Conservation (phyloP, 169 alveolate genomes). For the Plasmodium coatneyi region DNA sequence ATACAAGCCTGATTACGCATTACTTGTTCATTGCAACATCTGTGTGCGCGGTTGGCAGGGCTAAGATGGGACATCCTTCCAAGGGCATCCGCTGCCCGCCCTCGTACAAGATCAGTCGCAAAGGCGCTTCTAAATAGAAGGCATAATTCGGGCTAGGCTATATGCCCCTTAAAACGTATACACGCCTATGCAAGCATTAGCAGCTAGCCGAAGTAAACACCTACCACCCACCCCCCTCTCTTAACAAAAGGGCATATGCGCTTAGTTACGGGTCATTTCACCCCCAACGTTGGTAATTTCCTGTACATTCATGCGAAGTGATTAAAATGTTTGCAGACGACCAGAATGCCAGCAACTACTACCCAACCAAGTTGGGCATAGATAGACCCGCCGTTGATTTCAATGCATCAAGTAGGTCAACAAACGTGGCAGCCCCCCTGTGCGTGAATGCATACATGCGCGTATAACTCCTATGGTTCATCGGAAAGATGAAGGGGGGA, state of each 20-base stretch:
- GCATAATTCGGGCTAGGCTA: neutral
- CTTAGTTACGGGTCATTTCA: neutral
- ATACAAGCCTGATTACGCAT: neutral
- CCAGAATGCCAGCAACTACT: constrained; percentile 41
- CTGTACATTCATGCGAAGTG: neutral
- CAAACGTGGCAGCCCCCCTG: neutral
- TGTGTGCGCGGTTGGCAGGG: neutral
- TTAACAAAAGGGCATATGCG: neutral
- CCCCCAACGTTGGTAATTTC: neutral
- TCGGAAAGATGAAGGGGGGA: neutral
- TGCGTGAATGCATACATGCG: neutral
- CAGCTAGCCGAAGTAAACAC: neutral
- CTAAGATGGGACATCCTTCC: constrained; percentile 1
- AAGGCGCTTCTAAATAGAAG: neutral
- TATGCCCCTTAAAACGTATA: neutral
- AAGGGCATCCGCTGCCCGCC: neutral
- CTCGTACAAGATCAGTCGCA: neutral
- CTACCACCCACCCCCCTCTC: neutral
- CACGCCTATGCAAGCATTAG: neutral
- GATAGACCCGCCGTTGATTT: constrained; percentile 74
- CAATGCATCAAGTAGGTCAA: constrained; percentile 51
- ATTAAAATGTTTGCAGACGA: constrained; percentile 53
- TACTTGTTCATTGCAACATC: neutral
- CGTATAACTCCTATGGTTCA: neutral
- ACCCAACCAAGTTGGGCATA: constrained; percentile 58